Evolutionary conservation across 352 stramenopile species (phyloP).

Genomic region (Phytophthora pistaciae): DNA sequence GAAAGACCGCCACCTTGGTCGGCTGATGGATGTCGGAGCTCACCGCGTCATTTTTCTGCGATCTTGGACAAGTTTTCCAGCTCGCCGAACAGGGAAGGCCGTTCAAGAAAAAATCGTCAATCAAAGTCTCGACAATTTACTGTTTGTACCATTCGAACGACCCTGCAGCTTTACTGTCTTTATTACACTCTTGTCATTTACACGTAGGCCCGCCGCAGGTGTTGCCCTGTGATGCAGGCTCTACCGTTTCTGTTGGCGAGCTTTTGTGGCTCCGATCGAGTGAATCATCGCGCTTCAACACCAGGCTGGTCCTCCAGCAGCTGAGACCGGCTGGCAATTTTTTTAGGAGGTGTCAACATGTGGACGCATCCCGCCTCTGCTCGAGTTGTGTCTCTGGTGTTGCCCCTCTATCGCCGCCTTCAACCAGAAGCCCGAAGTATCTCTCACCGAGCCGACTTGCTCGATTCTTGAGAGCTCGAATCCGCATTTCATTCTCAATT

Average conservation of each 20-base stretch:
- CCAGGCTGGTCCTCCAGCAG: slow-evolving; percentile 27
- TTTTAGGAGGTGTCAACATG: slow-evolving; percentile 27
- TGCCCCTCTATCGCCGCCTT: slow-evolving; percentile 21
- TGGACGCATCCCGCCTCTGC: slow-evolving; percentile 11
- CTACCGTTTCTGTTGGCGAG: slow-evolving; percentile 26
- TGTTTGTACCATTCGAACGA: background rate
- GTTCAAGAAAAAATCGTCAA: no score
- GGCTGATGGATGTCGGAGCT: slow-evolving; percentile 21
- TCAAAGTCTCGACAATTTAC: no score
- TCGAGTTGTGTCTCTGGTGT: slow-evolving; percentile 22
- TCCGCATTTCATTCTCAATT: slow-evolving; percentile 27
- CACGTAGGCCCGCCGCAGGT: background rate
- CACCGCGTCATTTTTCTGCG: background rate
- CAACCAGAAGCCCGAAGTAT: slow-evolving; percentile 15
- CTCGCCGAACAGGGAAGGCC: background rate
- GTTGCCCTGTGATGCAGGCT: background rate
- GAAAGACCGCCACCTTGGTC: slow-evolving; percentile 23
- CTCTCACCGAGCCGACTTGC: slow-evolving; percentile 5
- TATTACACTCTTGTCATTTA: slow-evolving; percentile 3
- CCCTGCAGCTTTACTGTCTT: background rate
- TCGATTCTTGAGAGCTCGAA: background rate
- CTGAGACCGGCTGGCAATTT: slow-evolving; percentile 33
- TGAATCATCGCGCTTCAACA: slow-evolving; percentile 7
- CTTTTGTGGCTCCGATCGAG: slow-evolving; percentile 23
- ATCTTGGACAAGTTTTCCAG: background rate